Evolutionary conservation across 1,139 yeast genomes (phyloP).

Genomic region (Protomyces arabidopsidicola): DNA sequence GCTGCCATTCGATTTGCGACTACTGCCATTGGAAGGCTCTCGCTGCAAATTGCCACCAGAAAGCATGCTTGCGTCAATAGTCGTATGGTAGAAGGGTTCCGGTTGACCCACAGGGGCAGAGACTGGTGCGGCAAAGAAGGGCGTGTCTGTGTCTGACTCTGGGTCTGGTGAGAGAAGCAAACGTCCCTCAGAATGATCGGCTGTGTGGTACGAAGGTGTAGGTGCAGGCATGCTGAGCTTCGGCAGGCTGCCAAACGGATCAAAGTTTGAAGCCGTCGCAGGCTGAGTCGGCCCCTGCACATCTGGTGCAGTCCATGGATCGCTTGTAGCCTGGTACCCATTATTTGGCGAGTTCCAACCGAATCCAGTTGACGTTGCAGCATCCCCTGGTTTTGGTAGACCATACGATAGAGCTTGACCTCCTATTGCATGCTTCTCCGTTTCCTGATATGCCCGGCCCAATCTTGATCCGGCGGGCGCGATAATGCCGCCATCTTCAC

Average conservation of each 20-base stretch:
- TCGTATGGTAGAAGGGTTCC: slow-evolving; percentile 4
- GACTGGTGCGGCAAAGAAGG: background rate
- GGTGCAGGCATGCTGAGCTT: background rate
- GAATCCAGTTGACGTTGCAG: background rate
- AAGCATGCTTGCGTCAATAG: slow-evolving; percentile 7
- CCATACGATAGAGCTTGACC: background rate
- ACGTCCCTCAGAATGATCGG: background rate
- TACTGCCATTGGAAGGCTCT: background rate
- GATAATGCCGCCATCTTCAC: background rate
- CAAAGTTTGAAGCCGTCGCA: background rate
- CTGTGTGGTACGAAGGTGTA: background rate
- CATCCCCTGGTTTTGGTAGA: background rate
- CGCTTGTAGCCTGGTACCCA: background rate
- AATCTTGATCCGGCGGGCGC: background rate
- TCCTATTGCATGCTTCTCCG: background rate
- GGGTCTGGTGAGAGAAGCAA: background rate
- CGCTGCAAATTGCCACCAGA: background rate
- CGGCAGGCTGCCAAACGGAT: background rate
- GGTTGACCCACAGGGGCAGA: too few species aligned
- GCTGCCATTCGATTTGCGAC: slow-evolving; percentile 4
- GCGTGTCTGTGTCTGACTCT: background rate
- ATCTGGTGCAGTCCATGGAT: background rate
- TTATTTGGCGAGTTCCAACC: background rate
- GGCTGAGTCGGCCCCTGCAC: background rate
- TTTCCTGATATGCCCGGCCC: background rate